phyloP scores from a whole-genome alignment of 257 asterid genomes.

The Penstemon newberryi region DNA sequence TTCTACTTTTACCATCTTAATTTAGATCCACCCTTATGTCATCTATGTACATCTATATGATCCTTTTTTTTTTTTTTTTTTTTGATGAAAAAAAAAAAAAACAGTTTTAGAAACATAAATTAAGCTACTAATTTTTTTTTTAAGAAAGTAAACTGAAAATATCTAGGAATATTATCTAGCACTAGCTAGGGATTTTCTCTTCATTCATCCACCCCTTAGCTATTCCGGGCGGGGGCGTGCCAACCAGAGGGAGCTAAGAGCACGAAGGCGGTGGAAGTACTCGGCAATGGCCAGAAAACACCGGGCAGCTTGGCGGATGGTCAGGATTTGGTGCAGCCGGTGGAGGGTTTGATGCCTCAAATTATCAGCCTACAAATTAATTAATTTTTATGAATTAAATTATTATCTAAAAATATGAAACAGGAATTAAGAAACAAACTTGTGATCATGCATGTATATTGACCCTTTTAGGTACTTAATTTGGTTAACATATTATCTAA shows the following conservation, averaged over 20 bases:
- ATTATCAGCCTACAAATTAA: constrained; percentile 61
- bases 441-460: constrained; percentile 35
- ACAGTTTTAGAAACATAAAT: constrained; percentile 4
- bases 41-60: constrained; percentile 41
- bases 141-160: constrained; percentile 12
- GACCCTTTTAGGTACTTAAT: constrained; percentile 31
- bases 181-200: constrained; percentile 10
- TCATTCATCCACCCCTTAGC: background rate
- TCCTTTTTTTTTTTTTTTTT: background rate
- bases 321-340: constrained; percentile 66
- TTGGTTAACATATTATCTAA: constrained; percentile 25
- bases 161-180: constrained; percentile 16
- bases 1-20: constrained; percentile 33
- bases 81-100: background rate
- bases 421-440: constrained; percentile 14
- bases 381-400: background rate
- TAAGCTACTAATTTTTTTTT: constrained; percentile 26
- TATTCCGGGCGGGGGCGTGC: constrained; percentile 60
- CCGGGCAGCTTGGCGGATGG: constrained; percentile 66
- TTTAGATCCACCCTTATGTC: constrained; percentile 13
- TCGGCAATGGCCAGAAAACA: constrained; percentile 75
- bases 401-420: background rate
- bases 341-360: constrained; percentile 73
- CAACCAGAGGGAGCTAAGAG: constrained; percentile 83
- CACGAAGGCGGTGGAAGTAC: constrained; percentile 82